Percentiles rank a stretch among this genome's conserved stretches.
Conservation (phyloP, 345 rosid species). For the Passiflora organensis region DNA sequence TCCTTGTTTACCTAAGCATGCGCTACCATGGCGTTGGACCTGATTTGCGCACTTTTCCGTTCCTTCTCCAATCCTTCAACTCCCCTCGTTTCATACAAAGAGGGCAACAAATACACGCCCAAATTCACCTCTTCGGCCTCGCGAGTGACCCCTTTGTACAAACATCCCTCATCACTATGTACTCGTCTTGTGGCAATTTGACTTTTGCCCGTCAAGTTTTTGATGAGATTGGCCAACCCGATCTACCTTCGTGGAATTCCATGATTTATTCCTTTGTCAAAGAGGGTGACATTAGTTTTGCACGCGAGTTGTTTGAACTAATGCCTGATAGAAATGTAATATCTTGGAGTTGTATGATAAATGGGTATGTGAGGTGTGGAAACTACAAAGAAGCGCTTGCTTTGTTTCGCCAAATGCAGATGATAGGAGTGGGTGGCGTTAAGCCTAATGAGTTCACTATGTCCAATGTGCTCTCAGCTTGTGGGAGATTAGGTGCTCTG, state of each 20-base stretch:
- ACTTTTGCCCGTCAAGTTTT: slow-evolving; percentile 23
- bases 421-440: slow-evolving; percentile 32
- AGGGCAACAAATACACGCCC: slow-evolving; percentile 22
- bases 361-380: slow-evolving; percentile 47
- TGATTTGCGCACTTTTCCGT: slow-evolving; percentile 45
- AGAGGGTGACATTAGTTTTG: slow-evolving; percentile 40
- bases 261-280: slow-evolving; percentile 48
- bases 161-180: slow-evolving; percentile 40
- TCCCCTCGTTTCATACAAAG: slow-evolving; percentile 17
- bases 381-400: slow-evolving; percentile 45
- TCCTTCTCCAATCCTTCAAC: slow-evolving; percentile 38
- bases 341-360: slow-evolving; percentile 73
- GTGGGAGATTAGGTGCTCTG: slow-evolving; percentile 65
- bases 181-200: slow-evolving; percentile 36
- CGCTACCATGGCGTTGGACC: slow-evolving; percentile 42
- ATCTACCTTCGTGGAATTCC: slow-evolving; percentile 75
- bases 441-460: slow-evolving; percentile 53
- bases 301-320: slow-evolving; percentile 59
- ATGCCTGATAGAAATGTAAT: slow-evolving; percentile 70
- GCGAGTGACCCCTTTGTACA: slow-evolving; percentile 25
- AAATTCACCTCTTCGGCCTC: slow-evolving; percentile 23
- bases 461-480: slow-evolving; percentile 66
- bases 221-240: slow-evolving; percentile 17
- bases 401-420: slow-evolving; percentile 43
- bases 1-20: slow-evolving; percentile 40